Evolutionary conservation across 495 filamentous ascomycete genomes (phyloP), one percentile per base, ranked within the genome.

Genomic region (Bathelium albidoporum): DNA sequence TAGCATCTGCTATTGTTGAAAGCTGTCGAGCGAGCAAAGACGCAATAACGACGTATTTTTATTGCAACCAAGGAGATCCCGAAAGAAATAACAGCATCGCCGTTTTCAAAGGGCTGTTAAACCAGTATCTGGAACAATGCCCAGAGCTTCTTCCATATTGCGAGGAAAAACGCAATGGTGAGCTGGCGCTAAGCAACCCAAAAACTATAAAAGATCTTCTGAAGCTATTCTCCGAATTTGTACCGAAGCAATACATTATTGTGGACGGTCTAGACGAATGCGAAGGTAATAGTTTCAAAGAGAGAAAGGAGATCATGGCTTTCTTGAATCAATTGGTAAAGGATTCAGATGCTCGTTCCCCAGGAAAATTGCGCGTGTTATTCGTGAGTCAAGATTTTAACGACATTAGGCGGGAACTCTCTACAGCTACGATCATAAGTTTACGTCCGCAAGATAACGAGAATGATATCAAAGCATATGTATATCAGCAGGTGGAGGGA

Each of bases 401-500:
- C 5, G 71, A 77, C 61, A 75, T 75, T 29, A 45, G 60, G 2
- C 73, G 69, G 52, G 20, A 52, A 10, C 64, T 79, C 39, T 60
- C 66, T 1, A 60, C 66, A 62, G 64, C 70, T 39, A 63, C 43
- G 39, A 65, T 72, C 34, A 58, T 75, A 55, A 20, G 68, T 28
- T 52, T 76, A 2, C 55, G 62, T 24, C 62, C 64, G 9, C 24
- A 43, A 29, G 67, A 76, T 60, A 74, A 69, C 26, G 44, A 68
- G 59, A 44, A 24, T 0, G 75, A 79, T 62, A 73, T 79, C 31
- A 18, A 36, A n/a, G 34, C 26, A 55, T 78, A 72, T 63, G 66
- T 71, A 3, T 36, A 59, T 2, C 43, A 36, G 4, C 66, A 69
- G 66, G 34, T 62, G 16, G n/a, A 29, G 32, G 62, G 62, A 26